Percentiles rank a stretch among this genome's conserved stretches.
Evolutionary conservation across 192 early-diverging fungal species (phyloP).

Genomic region (Chytriomyces confervae): DNA sequence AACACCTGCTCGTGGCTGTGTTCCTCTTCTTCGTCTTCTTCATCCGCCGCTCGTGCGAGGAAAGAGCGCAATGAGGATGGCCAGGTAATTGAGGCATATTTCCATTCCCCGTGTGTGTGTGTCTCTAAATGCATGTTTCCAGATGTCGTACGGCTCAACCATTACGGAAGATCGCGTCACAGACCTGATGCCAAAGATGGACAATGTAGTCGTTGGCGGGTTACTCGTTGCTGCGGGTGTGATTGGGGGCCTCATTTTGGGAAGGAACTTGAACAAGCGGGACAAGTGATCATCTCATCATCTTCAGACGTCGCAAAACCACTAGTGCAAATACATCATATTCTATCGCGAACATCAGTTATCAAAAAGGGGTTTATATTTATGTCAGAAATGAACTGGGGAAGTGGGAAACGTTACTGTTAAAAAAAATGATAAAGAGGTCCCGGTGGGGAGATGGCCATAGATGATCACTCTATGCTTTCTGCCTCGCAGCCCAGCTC

Average conservation of each 20-base stretch:
- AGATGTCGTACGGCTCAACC: not conserved
- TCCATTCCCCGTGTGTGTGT: not conserved
- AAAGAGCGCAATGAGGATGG: not conserved
- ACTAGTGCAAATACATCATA: not conserved
- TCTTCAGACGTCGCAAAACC: not conserved
- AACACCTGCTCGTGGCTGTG: not conserved
- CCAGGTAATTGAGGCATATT: not conserved
- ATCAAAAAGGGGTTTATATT: not conserved
- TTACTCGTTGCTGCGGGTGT: not conserved
- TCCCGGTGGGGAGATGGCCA: too few species aligned
- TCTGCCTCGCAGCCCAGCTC: slow-evolving; percentile 24
- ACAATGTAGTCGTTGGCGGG: not conserved
- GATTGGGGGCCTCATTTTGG: not conserved
- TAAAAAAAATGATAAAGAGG: not conserved
- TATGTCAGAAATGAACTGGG: not conserved
- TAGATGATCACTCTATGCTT: not conserved
- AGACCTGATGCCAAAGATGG: not conserved
- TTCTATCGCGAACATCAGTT: not conserved
- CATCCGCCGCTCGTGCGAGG: too few species aligned
- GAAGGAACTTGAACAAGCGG: not conserved
- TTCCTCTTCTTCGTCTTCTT: not conserved
- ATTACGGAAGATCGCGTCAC: not conserved
- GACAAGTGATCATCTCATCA: not conserved
- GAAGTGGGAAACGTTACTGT: not conserved
- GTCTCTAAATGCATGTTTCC: not conserved